Evolutionary conservation across 768 basidiomycete genomes (phyloP).

Genomic region (Serendipita sp.): DNA sequence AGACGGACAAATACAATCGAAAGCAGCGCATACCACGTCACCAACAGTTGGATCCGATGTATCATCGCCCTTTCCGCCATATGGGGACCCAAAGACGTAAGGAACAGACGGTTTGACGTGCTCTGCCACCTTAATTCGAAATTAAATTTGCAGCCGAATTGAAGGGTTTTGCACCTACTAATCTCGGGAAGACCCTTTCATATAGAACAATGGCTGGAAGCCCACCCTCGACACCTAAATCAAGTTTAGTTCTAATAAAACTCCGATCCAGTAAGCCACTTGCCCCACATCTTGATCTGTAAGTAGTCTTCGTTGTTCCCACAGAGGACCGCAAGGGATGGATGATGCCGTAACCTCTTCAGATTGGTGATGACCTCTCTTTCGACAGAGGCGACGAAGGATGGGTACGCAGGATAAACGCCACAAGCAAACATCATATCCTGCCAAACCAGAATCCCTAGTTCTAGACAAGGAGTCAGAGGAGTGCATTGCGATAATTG

Average conservation of each 20-base stretch:
- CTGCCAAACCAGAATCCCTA: constrained; percentile 75
- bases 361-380: constrained; percentile 26
- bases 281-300: constrained; percentile 42
- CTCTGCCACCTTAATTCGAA: constrained; percentile 3
- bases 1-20: neutral
- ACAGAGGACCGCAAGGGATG: constrained; percentile 31
- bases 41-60: constrained; percentile 28
- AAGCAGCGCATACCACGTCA: constrained; percentile 26
- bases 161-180: constrained; percentile 24
- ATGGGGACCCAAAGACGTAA: constrained; percentile 29
- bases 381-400: constrained; percentile 23
- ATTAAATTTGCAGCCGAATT: neutral
- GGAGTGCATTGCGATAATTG: neutral
- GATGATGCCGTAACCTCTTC: constrained; percentile 23
- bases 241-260: neutral
- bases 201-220: constrained; percentile 47
- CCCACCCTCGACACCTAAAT: constrained; percentile 20
- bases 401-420: constrained; percentile 25
- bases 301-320: constrained; percentile 38
- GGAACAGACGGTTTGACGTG: constrained; percentile 26
- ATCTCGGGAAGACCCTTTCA: constrained; percentile 43
- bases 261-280: neutral
- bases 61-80: constrained; percentile 25
- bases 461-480: constrained; percentile 45
- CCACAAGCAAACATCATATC: constrained; percentile 97